Conservation (phyloP, 768 basidiomycete species). For the Lactifluus pinguis region DNA sequence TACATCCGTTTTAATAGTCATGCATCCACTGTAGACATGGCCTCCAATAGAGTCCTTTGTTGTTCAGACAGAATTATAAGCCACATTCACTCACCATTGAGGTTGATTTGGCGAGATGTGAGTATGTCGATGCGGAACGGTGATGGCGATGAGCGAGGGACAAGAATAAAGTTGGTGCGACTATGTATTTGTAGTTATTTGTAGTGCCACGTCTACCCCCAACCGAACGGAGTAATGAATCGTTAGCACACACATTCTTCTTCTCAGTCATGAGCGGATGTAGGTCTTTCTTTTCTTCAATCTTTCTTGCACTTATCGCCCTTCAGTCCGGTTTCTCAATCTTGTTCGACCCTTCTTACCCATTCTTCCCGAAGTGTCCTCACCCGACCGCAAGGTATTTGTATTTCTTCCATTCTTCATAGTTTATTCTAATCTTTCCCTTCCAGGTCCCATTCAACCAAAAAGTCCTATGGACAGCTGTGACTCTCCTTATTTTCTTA, state of each 20-base stretch:
- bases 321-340: slow-evolving; percentile 88
- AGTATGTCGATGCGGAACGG: background rate
- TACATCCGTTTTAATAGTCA: background rate
- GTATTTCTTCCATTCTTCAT: background rate
- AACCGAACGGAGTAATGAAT: no score
- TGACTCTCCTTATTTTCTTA: slow-evolving; percentile 98
- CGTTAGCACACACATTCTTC: no score
- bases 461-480: slow-evolving; percentile 98
- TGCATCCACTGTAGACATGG: slow-evolving; percentile 5
- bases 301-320: background rate
- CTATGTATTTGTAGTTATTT: slow-evolving; percentile 12
- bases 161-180: background rate
- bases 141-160: no score
- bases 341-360: slow-evolving; percentile 97
- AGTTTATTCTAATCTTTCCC: background rate
- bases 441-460: slow-evolving; percentile 92
- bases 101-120: background rate
- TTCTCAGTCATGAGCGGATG: slow-evolving; percentile 61
- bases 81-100: slow-evolving; percentile 1
- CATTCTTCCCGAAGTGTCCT: slow-evolving; percentile 93
- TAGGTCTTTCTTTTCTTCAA: slow-evolving; percentile 31
- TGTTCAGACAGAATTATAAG: background rate
- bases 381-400: slow-evolving; percentile 90
- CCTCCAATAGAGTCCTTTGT: background rate
- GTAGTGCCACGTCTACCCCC: slow-evolving; percentile 17